Evolutionary conservation across 805 yeast species (phyloP).

Genomic region (Saccharomycopsis schoenii): DNA sequence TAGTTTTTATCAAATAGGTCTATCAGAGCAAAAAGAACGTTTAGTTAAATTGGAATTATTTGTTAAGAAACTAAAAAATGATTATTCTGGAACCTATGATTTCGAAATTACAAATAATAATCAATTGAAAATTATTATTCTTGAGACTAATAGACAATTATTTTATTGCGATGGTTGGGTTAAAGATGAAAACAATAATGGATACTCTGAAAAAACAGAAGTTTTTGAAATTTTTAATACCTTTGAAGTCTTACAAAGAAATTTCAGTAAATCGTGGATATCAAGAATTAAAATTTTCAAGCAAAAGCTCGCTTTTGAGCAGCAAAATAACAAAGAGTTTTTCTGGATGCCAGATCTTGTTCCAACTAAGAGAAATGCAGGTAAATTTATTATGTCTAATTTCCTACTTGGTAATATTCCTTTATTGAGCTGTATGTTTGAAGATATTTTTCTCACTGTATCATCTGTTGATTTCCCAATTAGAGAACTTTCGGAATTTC

Average conservation of each 20-base stretch:
- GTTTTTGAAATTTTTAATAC: constrained; percentile 8
- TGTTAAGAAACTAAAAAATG: background rate
- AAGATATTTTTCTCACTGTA: constrained; percentile 38
- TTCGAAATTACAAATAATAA: background rate
- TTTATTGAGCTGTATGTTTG: constrained; percentile 41
- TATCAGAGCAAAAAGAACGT: constrained; percentile 54
- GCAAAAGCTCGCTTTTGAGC: constrained; percentile 30
- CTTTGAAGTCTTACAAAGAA: constrained; percentile 30
- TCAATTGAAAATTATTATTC: background rate
- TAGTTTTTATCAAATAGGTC: constrained; percentile 55
- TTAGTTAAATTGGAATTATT: constrained; percentile 16
- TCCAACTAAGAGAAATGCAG: background rate
- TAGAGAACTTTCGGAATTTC: constrained; percentile 46
- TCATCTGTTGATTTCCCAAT: constrained; percentile 42
- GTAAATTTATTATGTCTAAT: background rate
- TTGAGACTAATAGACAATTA: background rate
- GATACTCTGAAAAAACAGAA: background rate
- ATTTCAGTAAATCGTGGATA: constrained; percentile 63
- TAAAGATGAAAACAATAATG: background rate
- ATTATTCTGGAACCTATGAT: background rate
- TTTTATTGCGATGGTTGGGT: background rate
- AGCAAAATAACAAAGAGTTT: constrained; percentile 30
- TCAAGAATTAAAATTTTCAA: constrained; percentile 44
- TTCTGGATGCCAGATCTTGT: constrained; percentile 30
- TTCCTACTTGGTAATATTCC: constrained; percentile 30